Evolutionary conservation across 2,329 filamentous ascomycete species (phyloP), one percentile per base, ranked within the genome.

Genomic region (Cladosporium halotolerans): DNA sequence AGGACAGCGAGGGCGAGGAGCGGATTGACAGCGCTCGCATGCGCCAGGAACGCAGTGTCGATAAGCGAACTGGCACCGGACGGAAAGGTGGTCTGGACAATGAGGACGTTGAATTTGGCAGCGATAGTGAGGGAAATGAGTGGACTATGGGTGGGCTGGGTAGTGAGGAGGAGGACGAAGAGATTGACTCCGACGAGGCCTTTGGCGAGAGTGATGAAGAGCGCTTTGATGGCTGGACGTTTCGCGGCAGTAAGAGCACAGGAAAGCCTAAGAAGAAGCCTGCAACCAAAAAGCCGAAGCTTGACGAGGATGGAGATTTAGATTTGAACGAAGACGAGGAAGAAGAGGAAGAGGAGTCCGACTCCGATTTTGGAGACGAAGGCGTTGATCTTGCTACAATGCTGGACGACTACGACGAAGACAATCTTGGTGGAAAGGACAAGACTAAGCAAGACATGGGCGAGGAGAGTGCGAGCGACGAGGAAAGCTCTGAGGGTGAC

Each of bases 141-240:
- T 96, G 89, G 89, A 84, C 79, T 46, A 76, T 95, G 47, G 90
- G 91, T 23, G 74, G 83, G 45, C 44, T 68, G 42, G 82, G 85
- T 18, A 80, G 79, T 45, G 81, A 79, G 42, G 83, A 85, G 50
- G 79, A 86, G 57, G 85, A 88, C 62, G 83, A 80, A 52, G 83
- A 86, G 57, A 73, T 88, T 53, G 84, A 88, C 66, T 85, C 81
- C 60, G 84, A 88, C 66, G 89, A 95, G 63, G 91, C 92, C 2
- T 89, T 96, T 76, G 88, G 89, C 3, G 85, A 88, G 59, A 93
- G 88, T 63, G 91, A 96, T 64, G 85, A 93, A 64, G 91, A 95
- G 66, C 80, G 79, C 58, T 95, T 95, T 60, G 83, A 89, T 58
- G 88, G 83, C 9, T 95, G 85, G 63, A 81, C 79, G 3, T 87